Conservation (phyloP, 2,329 filamentous ascomycete species). For the Stemphylium beticola region DNA sequence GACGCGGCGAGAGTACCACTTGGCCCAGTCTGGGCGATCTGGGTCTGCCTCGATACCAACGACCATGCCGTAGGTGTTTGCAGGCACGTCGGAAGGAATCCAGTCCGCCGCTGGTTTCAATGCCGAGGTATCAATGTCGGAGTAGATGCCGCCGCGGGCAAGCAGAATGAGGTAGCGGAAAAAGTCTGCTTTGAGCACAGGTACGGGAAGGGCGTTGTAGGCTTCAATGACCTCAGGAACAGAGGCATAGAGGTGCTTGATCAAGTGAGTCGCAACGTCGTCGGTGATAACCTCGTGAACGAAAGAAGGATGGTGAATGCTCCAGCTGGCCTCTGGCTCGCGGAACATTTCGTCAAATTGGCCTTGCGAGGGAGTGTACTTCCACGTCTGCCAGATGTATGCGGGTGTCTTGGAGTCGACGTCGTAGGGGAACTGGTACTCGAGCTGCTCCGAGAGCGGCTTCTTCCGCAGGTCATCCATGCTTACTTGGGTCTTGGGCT, state of each 20-base stretch:
- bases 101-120: conserved; percentile 84
- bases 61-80: conserved; percentile 80
- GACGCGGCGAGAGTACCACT: conserved; percentile 95
- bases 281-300: conserved; percentile 98
- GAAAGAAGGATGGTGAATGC: conserved; percentile 83
- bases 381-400: conserved; percentile 99
- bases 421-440: conserved; percentile 94
- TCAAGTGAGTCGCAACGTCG: conserved; percentile 77
- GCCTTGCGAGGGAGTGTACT: conserved; percentile 76
- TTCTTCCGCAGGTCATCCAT: conserved; percentile 74
- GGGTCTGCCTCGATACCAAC: conserved; percentile 97
- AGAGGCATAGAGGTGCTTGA: conserved; percentile 85
- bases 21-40: conserved; percentile 86
- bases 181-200: conserved; percentile 68
- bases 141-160: conserved; percentile 80
- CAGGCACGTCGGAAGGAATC: conserved; percentile 80
- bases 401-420: conserved; percentile 87
- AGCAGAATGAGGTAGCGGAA: conserved; percentile 75
- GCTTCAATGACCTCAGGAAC: conserved; percentile 58
- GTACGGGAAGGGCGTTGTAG: conserved; percentile 56
- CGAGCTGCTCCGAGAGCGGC: conserved; percentile 78
- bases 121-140: conserved; percentile 83
- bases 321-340: conserved; percentile 88
- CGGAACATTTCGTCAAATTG: conserved; percentile 78
- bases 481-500: conserved; percentile 63